Evolutionary conservation across 495 filamentous ascomycete species (phyloP).

Genomic region (Clohesyomyces aquaticus): DNA sequence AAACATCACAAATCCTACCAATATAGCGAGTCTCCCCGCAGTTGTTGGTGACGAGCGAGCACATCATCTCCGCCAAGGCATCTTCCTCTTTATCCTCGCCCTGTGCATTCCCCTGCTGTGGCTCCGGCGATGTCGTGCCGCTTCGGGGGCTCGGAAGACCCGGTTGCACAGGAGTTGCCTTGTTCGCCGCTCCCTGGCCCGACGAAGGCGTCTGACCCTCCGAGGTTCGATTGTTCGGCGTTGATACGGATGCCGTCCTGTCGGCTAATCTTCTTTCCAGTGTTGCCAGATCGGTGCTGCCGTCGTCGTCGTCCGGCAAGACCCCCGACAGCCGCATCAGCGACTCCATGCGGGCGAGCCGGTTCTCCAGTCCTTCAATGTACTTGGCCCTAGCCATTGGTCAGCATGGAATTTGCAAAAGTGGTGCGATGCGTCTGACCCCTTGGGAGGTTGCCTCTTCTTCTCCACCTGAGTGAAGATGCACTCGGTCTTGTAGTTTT

Average conservation of each 20-base stretch:
- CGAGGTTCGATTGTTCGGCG: slow-evolving; percentile 32
- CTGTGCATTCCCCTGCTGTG: slow-evolving; percentile 44
- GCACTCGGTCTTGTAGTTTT: slow-evolving; percentile 98
- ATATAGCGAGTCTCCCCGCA: slow-evolving; percentile 96
- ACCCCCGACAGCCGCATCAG: slow-evolving; percentile 84
- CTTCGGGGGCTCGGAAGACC: slow-evolving; percentile 38
- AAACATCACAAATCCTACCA: slow-evolving; percentile 60
- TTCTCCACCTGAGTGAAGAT: slow-evolving; percentile 98
- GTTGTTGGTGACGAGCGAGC: slow-evolving; percentile 96
- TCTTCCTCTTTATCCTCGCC: slow-evolving; percentile 73
- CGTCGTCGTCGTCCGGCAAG: slow-evolving; percentile 83
- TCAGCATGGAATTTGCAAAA: too few relatives aligned
- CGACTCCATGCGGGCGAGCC: slow-evolving; percentile 90
- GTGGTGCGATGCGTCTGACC: slow-evolving; percentile 59
- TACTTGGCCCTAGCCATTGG: slow-evolving; percentile 78
- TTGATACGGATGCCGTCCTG: slow-evolving; percentile 49
- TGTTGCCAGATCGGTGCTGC: slow-evolving; percentile 84
- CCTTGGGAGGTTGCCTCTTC: slow-evolving; percentile 96
- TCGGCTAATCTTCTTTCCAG: slow-evolving; percentile 81
- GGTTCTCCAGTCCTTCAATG: slow-evolving; percentile 95
- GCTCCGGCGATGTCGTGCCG: slow-evolving; percentile 61
- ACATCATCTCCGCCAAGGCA: slow-evolving; percentile 97
- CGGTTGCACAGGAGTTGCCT: slow-evolving; percentile 27
- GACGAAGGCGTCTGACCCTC: slow-evolving; percentile 37
- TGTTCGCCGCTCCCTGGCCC: background rate